A percentile compares a stretch with the other conserved stretches of the same genome.
These are phyloP conservation scores for Penicillium mononematosum DNA, from an alignment of 495 filamentous ascomycete genomes.

Conservation along the genomic window DNA sequence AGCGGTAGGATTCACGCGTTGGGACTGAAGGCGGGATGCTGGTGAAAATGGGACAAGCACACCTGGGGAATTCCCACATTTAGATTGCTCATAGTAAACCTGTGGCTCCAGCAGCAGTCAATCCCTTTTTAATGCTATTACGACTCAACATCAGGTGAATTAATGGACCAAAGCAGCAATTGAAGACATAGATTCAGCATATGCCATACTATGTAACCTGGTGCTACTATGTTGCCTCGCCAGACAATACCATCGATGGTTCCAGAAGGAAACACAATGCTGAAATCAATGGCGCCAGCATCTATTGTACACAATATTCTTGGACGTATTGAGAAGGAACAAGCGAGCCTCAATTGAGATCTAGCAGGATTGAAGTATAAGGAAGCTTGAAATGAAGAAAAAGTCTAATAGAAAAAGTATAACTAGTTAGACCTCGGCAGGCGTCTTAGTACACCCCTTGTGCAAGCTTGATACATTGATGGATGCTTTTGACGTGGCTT, in stretches of 20 bases:
- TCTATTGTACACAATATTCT: neutral
- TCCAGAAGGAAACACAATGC: neutral
- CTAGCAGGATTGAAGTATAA: neutral
- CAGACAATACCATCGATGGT: neutral
- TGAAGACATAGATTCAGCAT: neutral
- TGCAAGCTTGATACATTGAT: neutral
- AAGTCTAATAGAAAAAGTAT: neutral
- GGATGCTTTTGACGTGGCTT: neutral
- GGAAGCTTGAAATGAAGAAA: neutral
- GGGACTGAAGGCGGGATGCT: neutral
- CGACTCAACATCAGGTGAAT: neutral
- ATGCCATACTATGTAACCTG: neutral
- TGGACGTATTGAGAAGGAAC: neutral
- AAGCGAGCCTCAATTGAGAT: neutral
- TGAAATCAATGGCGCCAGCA: neutral
- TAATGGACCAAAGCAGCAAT: neutral
- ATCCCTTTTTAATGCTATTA: neutral
- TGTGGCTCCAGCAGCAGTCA: neutral
- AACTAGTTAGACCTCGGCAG: neutral
- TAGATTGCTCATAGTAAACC: neutral
- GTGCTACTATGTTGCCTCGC: neutral
- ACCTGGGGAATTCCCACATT: neutral
- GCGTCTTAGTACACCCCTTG: neutral
- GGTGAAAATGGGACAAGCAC: neutral
- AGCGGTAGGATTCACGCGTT: neutral